Evolutionary conservation across 1,284 basidiomycete genomes (phyloP).

Genomic region (Malassezia japonica): DNA sequence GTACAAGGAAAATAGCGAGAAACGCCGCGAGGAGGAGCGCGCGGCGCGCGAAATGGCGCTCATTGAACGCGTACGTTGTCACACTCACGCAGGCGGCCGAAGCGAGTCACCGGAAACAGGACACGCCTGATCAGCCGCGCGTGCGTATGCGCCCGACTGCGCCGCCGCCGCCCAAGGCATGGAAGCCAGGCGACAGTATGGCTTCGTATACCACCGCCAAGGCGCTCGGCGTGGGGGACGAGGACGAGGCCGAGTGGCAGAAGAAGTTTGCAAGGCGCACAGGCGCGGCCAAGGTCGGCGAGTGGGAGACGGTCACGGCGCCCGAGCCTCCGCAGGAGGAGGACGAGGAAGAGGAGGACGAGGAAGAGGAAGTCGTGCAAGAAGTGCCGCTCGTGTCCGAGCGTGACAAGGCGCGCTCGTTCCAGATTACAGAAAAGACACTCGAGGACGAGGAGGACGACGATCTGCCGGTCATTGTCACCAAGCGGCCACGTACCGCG

Average conservation of each 20-base stretch:
- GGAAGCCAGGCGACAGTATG: constrained; percentile 56
- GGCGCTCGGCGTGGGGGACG: constrained; percentile 59
- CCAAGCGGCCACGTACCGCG: constrained; percentile 24
- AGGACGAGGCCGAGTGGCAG: constrained; percentile 4
- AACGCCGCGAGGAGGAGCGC: constrained; percentile 74
- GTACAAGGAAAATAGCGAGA: constrained; percentile 84
- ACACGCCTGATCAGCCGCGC: background rate
- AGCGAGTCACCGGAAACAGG: background rate
- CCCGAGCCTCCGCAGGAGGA: constrained; percentile 1
- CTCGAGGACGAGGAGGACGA: constrained; percentile 20
- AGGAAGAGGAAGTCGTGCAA: background rate
- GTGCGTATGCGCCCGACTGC: constrained; percentile 15
- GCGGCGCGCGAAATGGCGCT: constrained; percentile 62
- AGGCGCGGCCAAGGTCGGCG: constrained; percentile 65
- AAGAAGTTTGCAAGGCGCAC: constrained; percentile 55
- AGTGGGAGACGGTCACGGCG: constrained; percentile 68
- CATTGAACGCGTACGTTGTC: constrained; percentile 58
- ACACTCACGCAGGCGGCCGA: constrained; percentile 38
- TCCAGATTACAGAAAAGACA: constrained; percentile 24
- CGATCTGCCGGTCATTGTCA: constrained; percentile 20
- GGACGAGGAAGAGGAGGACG: background rate
- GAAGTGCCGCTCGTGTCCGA: constrained; percentile 16
- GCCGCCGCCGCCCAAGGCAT: constrained; percentile 49
- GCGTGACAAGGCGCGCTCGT: constrained; percentile 24
- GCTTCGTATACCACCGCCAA: constrained; percentile 75